A percentile compares a stretch with the other conserved stretches of the same genome.
Conservation (phyloP, 768 basidiomycete genomes). For the Scleroderma bovista region DNA sequence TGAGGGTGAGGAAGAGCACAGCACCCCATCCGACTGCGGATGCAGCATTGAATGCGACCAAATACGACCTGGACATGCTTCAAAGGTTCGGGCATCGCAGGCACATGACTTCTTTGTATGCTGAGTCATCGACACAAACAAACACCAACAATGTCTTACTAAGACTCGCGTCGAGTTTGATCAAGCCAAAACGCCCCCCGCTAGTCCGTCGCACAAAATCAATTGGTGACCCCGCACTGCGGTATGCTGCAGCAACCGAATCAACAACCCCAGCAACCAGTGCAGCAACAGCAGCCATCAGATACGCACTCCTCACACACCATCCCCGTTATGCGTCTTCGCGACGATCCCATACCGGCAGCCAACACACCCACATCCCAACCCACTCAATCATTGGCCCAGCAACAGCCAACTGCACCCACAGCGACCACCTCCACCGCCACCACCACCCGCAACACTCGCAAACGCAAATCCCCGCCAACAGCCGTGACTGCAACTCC, state of each 20-base stretch:
- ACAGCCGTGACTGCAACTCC: constrained; percentile 19
- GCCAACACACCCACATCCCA: constrained; percentile 14
- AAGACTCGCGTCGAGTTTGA: constrained; percentile 34
- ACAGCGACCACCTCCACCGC: constrained; percentile 1
- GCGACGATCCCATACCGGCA: constrained; percentile 42
- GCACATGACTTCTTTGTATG: no score
- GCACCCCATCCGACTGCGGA: constrained; percentile 74
- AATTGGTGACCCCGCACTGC: neutral
- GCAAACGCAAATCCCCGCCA: constrained; percentile 71
- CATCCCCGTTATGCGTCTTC: constrained; percentile 48
- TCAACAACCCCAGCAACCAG: constrained; percentile 14
- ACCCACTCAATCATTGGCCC: neutral
- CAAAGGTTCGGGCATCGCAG: no score
- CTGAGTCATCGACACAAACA: no score
- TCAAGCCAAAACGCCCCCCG: neutral
- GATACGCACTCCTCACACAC: constrained; percentile 14
- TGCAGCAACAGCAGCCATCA: constrained; percentile 11
- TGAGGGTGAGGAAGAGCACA: constrained; percentile 53
- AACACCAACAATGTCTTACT: constrained; percentile 28
- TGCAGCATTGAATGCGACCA: constrained; percentile 71
- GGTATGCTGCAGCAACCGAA: constrained; percentile 25
- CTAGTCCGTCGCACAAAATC: no score
- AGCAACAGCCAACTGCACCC: constrained; percentile 5
- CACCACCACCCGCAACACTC: constrained; percentile 28
- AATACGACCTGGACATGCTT: no score